phyloP scores from a whole-genome alignment of 106 monocot genomes.

The Dendrobium huoshanense region DNA sequence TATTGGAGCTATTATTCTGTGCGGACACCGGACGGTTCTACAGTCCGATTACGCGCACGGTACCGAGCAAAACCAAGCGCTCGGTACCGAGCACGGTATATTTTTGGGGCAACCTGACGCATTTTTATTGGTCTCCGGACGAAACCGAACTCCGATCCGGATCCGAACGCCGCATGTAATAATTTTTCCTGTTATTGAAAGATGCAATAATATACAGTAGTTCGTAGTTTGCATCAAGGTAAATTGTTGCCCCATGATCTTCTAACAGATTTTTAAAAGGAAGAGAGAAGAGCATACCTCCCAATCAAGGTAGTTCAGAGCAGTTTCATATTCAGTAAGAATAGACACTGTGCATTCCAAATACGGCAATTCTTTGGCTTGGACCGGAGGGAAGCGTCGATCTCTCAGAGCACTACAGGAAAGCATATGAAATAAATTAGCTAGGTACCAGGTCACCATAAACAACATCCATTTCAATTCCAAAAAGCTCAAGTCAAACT shows the following conservation, averaged over 20 bases:
- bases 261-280: background rate
- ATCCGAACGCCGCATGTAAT: too few species aligned
- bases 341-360: conserved; percentile 97
- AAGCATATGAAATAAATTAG: conserved; percentile 4
- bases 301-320: conserved; percentile 89
- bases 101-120: too few species aligned
- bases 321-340: conserved; percentile 81
- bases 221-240: background rate
- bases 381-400: conserved; percentile 80
- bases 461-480: background rate
- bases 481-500: background rate
- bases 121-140: too few species aligned
- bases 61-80: too few species aligned
- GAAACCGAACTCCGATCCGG: too few species aligned
- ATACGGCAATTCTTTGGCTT: conserved; percentile 73
- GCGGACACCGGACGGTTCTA: too few species aligned
- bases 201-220: background rate
- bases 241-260: background rate
- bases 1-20: background rate
- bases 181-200: background rate
- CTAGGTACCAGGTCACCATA: background rate
- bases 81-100: too few species aligned
- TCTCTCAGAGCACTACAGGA: conserved; percentile 77
- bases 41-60: too few species aligned
- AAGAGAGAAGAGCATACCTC: conserved; percentile 45